Percentiles rank a stretch among this genome's conserved stretches.
These are phyloP conservation scores for Chlamydomonas sphaeroides DNA, from an alignment of 139 green algal genomes.

Conservation along the genomic window DNA sequence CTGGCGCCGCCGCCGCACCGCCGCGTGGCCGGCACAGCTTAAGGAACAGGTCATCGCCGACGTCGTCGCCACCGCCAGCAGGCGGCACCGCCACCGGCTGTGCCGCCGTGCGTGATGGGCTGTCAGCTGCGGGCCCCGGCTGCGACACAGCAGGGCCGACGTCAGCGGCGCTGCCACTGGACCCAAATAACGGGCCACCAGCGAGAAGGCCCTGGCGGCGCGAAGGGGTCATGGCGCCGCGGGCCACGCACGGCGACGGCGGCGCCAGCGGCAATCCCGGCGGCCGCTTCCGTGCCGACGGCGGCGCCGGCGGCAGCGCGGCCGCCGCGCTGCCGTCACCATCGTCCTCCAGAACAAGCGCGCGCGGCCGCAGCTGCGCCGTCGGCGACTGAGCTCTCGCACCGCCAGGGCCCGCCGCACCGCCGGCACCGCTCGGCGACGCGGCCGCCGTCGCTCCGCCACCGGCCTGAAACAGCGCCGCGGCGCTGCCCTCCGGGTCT, in stretches of 20 bases:
- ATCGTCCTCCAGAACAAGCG: neutral
- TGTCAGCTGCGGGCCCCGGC: too few relatives aligned
- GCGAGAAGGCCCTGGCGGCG: neutral
- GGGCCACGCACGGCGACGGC: neutral
- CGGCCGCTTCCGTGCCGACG: slow-evolving; percentile 2
- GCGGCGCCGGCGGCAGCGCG: too few relatives aligned
- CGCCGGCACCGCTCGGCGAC: too few relatives aligned
- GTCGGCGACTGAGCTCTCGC: neutral
- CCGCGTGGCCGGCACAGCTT: too few relatives aligned
- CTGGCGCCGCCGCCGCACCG: too few relatives aligned
- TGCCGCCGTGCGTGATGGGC: too few relatives aligned
- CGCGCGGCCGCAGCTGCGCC: neutral
- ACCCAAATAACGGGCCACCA: too few relatives aligned
- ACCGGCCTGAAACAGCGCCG: neutral
- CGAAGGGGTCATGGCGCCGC: slow-evolving; percentile 4
- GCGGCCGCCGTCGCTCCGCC: neutral
- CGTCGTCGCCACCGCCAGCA: too few relatives aligned
- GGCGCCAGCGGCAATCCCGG: slow-evolving; percentile 28
- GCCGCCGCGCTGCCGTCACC: neutral
- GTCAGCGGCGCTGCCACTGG: too few relatives aligned
- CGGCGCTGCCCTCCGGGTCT: slow-evolving; percentile 8
- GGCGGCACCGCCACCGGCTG: too few relatives aligned
- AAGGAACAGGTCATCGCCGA: too few relatives aligned
- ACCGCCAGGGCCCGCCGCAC: neutral
- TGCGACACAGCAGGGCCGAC: too few relatives aligned